phyloP scores from a whole-genome alignment of 805 yeast species.

The Candida bentonensis region DNA sequence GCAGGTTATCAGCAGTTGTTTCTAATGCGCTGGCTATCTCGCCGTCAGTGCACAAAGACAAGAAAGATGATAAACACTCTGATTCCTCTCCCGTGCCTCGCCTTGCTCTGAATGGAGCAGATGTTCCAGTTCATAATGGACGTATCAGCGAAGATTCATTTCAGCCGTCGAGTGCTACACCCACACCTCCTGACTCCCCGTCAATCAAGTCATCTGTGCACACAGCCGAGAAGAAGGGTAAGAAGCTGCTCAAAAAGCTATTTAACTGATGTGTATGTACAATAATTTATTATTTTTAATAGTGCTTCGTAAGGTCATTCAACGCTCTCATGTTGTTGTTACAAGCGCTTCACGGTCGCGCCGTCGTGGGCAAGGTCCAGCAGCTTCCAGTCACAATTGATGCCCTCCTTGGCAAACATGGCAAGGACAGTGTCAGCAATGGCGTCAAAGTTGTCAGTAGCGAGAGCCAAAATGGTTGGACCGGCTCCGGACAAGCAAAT shows the following conservation, averaged over 20 bases:
- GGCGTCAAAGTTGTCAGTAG: conserved; percentile 72
- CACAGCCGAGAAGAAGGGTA: not conserved
- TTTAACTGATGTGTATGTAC: not conserved
- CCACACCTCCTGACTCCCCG: no score
- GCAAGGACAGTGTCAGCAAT: conserved; percentile 66
- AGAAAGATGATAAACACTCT: no score
- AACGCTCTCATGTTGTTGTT: no score
- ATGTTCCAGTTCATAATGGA: no score
- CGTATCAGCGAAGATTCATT: no score
- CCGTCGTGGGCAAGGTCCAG: conserved; percentile 76
- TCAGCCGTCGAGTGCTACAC: no score
- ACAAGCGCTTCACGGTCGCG: not conserved
- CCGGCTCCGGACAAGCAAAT: conserved; percentile 97
- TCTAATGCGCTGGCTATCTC: not conserved
- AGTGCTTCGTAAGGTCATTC: no score
- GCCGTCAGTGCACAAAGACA: no score
- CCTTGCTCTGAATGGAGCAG: no score
- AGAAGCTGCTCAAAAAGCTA: not conserved
- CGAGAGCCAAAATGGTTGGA: conserved; percentile 88
- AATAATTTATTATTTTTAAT: not conserved
- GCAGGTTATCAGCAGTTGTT: not conserved
- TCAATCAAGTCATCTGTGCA: not conserved
- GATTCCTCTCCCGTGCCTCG: no score
- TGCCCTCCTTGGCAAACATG: conserved; percentile 49
- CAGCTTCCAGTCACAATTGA: conserved; percentile 69